These are phyloP conservation scores for Kitagawia praeruptora DNA, from an alignment of 129 eudicot genomes.

Conservation along the genomic window DNA sequence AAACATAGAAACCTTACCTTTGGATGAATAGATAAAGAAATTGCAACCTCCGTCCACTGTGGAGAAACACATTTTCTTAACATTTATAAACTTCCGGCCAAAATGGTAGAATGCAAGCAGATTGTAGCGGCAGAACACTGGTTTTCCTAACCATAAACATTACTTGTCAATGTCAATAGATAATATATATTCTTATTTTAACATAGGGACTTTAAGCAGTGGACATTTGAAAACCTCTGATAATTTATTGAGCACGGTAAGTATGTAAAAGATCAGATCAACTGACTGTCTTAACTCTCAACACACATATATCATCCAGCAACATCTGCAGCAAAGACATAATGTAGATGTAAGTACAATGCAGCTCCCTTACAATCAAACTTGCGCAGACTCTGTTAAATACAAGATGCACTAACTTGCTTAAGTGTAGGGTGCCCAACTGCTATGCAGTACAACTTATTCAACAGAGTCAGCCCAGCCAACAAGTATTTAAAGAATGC, in stretches of 20 bases:
- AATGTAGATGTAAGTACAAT: not conserved
- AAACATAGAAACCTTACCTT: constrained; percentile 35
- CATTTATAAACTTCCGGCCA: constrained; percentile 65
- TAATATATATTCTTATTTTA: not conserved
- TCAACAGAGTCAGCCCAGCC: constrained; percentile 58
- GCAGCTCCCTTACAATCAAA: not conserved
- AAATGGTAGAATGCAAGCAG: constrained; percentile 66
- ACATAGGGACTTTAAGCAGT: not conserved
- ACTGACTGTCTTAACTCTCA: constrained; percentile 62
- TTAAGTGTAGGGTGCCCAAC: constrained; percentile 53
- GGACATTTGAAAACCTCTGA: constrained; percentile 37
- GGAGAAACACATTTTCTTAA: constrained; percentile 53
- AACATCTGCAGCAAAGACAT: constrained; percentile 47
- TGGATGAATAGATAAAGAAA: constrained; percentile 54
- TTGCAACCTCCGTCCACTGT: constrained; percentile 70
- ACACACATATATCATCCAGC: constrained; percentile 70
- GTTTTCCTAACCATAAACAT: constrained; percentile 35
- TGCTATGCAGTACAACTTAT: constrained; percentile 63
- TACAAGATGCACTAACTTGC: constrained; percentile 34
- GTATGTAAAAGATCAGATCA: constrained; percentile 58
- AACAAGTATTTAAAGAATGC: constrained; percentile 52
- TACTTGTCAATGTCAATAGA: constrained; percentile 11
- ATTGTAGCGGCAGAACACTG: constrained; percentile 26
- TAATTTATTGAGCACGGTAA: constrained; percentile 32
- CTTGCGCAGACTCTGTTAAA: not conserved